These are phyloP conservation scores for Pichia kluyveri DNA, from an alignment of 805 yeast species.

Conservation along the genomic window DNA sequence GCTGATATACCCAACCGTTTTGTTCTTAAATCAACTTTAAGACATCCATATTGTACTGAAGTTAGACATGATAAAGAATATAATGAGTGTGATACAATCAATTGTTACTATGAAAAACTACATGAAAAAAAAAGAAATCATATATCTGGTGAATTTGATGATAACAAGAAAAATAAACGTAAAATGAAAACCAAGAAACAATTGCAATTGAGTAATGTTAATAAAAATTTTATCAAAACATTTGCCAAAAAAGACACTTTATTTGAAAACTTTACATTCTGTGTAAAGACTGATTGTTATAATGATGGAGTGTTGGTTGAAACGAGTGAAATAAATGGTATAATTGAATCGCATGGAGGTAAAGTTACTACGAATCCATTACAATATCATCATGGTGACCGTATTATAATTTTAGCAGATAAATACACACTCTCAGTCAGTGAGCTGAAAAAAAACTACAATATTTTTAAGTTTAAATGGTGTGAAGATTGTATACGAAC, in stretches of 20 bases:
- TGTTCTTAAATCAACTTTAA: slow-evolving; percentile 59
- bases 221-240: slow-evolving; percentile 6
- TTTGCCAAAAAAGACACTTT: slow-evolving; percentile 17
- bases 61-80: slow-evolving; percentile 63
- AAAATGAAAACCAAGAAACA: slow-evolving; percentile 12
- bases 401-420: slow-evolving; percentile 29
- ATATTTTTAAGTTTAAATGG: slow-evolving; percentile 65
- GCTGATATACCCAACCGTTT: slow-evolving; percentile 37
- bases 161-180: slow-evolving; percentile 9
- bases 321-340: slow-evolving; percentile 27
- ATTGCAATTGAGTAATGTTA: slow-evolving; percentile 10
- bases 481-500: slow-evolving; percentile 51
- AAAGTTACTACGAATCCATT: slow-evolving; percentile 28
- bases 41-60: slow-evolving; percentile 64
- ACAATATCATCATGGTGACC: slow-evolving; percentile 10
- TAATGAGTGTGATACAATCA: slow-evolving; percentile 43
- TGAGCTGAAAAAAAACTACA: slow-evolving; percentile 33
- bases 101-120: slow-evolving; percentile 34
- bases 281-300: slow-evolving; percentile 43
- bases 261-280: slow-evolving; percentile 39
- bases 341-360: slow-evolving; percentile 45
- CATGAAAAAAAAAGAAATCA: slow-evolving; percentile 12
- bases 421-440: slow-evolving; percentile 31
- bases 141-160: not conserved
- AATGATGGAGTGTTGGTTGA: slow-evolving; percentile 19